Evolutionary conservation across 140 eudicot genomes (phyloP), one percentile per base, ranked within the genome.

Genomic region (Eryngium alpinum): DNA sequence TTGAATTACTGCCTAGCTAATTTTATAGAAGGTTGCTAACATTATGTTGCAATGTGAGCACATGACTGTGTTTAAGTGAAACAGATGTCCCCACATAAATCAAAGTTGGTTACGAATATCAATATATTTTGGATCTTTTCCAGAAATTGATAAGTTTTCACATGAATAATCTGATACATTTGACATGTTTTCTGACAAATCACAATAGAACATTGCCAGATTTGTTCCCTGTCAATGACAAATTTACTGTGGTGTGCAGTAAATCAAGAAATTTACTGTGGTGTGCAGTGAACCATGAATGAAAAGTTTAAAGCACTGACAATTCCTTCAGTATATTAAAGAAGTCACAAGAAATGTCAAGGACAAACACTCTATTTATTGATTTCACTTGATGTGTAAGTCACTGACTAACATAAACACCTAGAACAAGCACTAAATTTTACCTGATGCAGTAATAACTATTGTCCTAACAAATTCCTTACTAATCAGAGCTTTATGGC

Each of bases 201-300:
- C n/a, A n/a, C n/a, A 43, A 74, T 6, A 46, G 78, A 74, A 74
- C 52, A 74, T 43, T 44, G 78, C 78, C 34, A 74, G 78, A 21
- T 46, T 74, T n/a, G n/a, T n/a, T 74, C 15, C 19, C 51, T 46
- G 53, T 59, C 4, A 59, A 38, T 38, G 46, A 38, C 46, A 38
- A 38, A 38, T 38, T 38, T 38, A 38, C 46, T 7, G 7, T 16
- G 25, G 7, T 59, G 22, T 59, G 70, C 70, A 24, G 43, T 15
- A 75, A 75, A 75, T 25, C 38, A 14, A 51, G 25, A 75, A 75
- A 29, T 75, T 75, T 25, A 75, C 79, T 63, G 9, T 6, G 25
- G 75, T n/a, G n/a, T n/a, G n/a, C n/a, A n/a, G 49, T 44, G 28
- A 24, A 46, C 33, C n/a, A 74, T 24, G 33, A 52, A 74, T 28